These are phyloP conservation scores for Solanum hybrid DNA, from an alignment of 305 asterid genomes.

Conservation along the genomic window DNA sequence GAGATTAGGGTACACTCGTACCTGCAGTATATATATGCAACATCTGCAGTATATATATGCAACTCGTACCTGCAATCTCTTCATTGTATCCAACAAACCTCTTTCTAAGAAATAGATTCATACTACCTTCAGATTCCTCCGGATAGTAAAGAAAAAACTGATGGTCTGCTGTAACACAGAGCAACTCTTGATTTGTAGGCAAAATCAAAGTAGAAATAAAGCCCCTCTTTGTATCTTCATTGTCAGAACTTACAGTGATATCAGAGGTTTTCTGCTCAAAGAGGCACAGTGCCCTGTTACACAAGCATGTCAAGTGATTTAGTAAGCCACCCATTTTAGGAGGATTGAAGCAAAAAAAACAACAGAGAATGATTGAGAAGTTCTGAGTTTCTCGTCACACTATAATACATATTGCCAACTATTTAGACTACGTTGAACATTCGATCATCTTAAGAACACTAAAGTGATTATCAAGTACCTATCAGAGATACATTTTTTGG, in stretches of 20 bases:
- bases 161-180: constrained; percentile 89
- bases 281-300: constrained; percentile 56
- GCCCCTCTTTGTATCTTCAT: constrained; percentile 70
- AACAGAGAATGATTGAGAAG: neutral
- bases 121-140: constrained; percentile 38
- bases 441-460: neutral
- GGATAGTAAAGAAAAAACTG: constrained; percentile 76
- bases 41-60: too few species aligned
- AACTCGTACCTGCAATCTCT: constrained; percentile 78
- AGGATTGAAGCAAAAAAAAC: neutral
- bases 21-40: too few species aligned
- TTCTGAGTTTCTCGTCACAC: neutral
- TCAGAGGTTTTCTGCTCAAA: constrained; percentile 84
- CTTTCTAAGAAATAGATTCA: constrained; percentile 47
- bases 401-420: too few species aligned
- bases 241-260: constrained; percentile 49
- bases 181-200: constrained; percentile 65
- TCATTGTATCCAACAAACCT: constrained; percentile 90
- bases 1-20: too few species aligned
- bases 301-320: constrained; percentile 15
- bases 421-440: too few species aligned
- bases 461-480: constrained; percentile 39
- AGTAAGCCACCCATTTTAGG: neutral
- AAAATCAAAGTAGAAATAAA: constrained; percentile 72
- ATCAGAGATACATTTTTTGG: constrained; percentile 22